Evolutionary conservation across 495 filamentous ascomycete genomes (phyloP).

Genomic region (Xylaria scruposa): DNA sequence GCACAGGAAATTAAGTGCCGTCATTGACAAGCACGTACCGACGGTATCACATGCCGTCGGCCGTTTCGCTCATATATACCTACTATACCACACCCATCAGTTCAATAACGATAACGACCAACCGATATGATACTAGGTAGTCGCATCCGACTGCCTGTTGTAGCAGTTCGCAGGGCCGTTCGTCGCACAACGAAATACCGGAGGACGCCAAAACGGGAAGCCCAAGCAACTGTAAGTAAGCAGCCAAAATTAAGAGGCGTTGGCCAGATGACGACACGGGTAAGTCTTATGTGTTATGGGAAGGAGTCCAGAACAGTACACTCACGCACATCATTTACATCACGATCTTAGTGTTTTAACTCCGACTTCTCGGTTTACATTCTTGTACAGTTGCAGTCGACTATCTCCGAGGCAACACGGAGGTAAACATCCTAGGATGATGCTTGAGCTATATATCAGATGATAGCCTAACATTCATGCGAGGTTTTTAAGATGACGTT

Average conservation of each 20-base stretch:
- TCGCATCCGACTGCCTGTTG: not conserved
- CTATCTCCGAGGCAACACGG: not conserved
- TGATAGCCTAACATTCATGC: not conserved
- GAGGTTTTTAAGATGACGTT: not conserved
- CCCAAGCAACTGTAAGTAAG: constrained; percentile 6
- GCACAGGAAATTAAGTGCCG: not conserved
- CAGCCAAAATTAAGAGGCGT: constrained; percentile 13
- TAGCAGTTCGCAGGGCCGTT: not conserved
- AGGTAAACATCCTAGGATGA: not conserved
- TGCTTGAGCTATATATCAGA: not conserved
- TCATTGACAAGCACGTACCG: not conserved
- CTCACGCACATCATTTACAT: not conserved
- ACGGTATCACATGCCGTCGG: not conserved
- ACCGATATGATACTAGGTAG: not conserved
- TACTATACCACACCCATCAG: not conserved
- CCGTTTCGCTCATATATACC: not conserved
- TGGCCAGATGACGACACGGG: not conserved
- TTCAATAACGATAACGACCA: not conserved
- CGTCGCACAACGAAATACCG: constrained; percentile 2
- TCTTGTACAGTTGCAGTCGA: not conserved
- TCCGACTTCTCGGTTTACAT: not conserved
- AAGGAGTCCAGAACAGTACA: not conserved
- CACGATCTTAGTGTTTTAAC: not conserved
- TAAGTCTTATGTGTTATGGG: not conserved
- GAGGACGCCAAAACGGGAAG: not conserved